Evolutionary conservation across 75 land plant species (phyloP), one percentile per base, ranked within the genome.

Genomic region (Picea sitchensis): DNA sequence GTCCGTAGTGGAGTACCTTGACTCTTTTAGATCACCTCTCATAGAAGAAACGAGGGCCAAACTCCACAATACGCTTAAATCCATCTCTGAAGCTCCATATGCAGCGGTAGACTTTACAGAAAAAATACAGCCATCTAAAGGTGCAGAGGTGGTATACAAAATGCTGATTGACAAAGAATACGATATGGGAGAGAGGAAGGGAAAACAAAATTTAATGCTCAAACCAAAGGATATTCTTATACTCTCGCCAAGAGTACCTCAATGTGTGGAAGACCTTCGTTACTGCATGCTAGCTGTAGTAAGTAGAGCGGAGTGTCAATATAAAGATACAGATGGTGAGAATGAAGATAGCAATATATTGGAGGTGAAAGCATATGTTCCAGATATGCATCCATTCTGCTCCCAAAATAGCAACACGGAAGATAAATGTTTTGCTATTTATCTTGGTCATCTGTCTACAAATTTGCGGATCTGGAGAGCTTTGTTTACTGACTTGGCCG

Each of bases 41-140:
- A 60, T 91, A 7, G 95, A 93, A 80, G 93, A 93, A 79, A 83
- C 90, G 6, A 78, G 93, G 15, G 84, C 88, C 12, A 77, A 88
- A n/a, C 26, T 93, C n/a, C 73, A 77, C 31, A 81, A 91, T 14
- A 58, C 78, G 20, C 63, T 93, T 81, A 60, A 84, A 21, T 41
- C 12, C 6, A 54, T 89, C 8, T 63, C 76, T 14, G 77, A 76
- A 38, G 85, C 88, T 32, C 87, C 91, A 36, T 83, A 64, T 71
- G 76, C 83, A 63, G 78, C 83, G 58, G 57, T 86, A 7, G 7
- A 38, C n/a, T 44, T 30, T 71, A 15, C 77, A 34, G 47, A 59
- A 26, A 75, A 59, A 60, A 36, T 68, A 77, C 65, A 18, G 58
- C 79, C 32, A 32, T 79, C 54, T 30, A 13, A 51, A 32, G 79